Base-by-base conservation (phyloP, 352 stramenopile species). In the Phytophthora agathidicida region DNA sequence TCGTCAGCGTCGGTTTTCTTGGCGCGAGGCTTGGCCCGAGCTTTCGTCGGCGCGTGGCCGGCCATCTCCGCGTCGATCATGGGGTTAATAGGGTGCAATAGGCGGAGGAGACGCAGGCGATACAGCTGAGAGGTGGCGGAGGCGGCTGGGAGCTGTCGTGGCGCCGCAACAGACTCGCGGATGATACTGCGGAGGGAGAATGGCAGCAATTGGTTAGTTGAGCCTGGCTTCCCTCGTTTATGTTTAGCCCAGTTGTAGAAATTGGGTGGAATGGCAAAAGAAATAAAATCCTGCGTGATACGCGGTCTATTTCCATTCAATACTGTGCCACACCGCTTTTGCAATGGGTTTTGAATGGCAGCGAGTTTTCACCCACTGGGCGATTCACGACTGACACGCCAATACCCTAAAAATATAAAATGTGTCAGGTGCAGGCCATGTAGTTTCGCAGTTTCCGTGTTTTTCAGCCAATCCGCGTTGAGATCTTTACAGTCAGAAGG, bases 1-100 rank as follows among this genome's bases (percentile, higher is more conserved):
- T 59, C 57, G 11, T 62, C 56, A 3, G 37, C 17, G 23, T 73
- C 57, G 38, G 42, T 17, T 59, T 73, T 74, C 42, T 63, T 73
- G 8, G 27, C 17, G 9, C 68, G 63, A 32, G 51, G 47, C 42
- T 67, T 71, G 35, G 41, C 53, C 11, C 58, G 57, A 13, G 38
- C 5, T 17, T 70, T 73, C 26, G 30, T 19, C 20, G 27, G 5
- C 22, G 17, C 22, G 3, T 59, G 32, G 14, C 28, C 23, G 23
- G 22, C 17, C 36, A 35, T 51, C 14, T 61, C 48, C 8, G 48
- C 49, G 19, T 62, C 56, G 6, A 71, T 50, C 56, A 66, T 62
- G 24, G 7, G 17, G 8, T 19, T 14, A 17, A 35, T 3, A 19
- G 7, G 16, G 7, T 11, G 3, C 8, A 50, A 28, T 27, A 26